A percentile compares a stretch with the other conserved stretches of the same genome.
These are phyloP conservation scores for Neonectria coccinea DNA, from an alignment of 2,329 filamentous ascomycete species.

Conservation along the genomic window DNA sequence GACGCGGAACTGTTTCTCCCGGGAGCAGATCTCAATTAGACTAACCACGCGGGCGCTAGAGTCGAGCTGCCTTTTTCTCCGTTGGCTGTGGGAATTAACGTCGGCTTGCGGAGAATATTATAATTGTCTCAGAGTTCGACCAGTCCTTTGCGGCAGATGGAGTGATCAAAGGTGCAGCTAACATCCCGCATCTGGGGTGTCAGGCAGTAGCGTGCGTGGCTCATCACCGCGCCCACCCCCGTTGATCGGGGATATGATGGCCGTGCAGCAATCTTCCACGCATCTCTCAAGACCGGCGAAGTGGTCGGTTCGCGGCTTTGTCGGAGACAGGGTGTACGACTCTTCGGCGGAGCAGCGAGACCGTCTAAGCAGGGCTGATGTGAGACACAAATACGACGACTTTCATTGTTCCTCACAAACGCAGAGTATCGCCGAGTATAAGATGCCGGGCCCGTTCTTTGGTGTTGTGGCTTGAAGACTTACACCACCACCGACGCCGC, in stretches of 20 bases:
- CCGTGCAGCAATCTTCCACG: background rate
- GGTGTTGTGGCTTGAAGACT: constrained; percentile 24
- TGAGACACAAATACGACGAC: constrained; percentile 26
- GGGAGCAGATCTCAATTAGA: constrained; percentile 42
- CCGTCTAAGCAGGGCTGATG: constrained; percentile 9
- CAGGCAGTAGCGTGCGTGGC: background rate
- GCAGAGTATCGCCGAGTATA: constrained; percentile 21
- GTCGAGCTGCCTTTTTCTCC: constrained; percentile 32
- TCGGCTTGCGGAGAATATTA: background rate
- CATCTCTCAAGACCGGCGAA: background rate
- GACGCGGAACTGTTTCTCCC: constrained; percentile 28
- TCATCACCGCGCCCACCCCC: background rate
- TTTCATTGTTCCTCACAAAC: background rate
- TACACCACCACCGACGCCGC: constrained; percentile 15
- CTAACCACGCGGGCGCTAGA: constrained; percentile 24
- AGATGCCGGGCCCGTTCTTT: constrained; percentile 14
- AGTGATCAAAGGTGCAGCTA: background rate
- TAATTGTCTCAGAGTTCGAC: background rate
- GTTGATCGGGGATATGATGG: background rate
- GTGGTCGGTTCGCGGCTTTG: background rate
- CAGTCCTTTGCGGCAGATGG: background rate
- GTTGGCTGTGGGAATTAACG: constrained; percentile 10
- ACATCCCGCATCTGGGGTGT: background rate
- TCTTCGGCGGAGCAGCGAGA: constrained; percentile 13
- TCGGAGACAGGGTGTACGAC: background rate